These are phyloP conservation scores for Rhamnella rubrinervis DNA, from an alignment of 331 rosid species.

Conservation along the genomic window DNA sequence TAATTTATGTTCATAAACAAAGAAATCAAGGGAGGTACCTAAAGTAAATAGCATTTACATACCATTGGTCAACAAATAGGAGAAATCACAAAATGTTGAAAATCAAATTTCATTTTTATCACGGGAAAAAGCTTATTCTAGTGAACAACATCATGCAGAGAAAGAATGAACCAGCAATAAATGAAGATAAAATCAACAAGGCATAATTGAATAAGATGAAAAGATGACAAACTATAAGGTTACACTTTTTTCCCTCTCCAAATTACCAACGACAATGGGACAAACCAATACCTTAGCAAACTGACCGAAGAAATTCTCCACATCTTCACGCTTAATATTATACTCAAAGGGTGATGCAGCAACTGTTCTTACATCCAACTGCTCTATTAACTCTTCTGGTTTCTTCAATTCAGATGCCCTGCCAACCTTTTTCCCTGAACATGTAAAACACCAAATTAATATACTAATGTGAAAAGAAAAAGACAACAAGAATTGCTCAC, in stretches of 20 bases:
- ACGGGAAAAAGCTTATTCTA: too few species aligned
- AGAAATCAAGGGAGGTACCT: too few species aligned
- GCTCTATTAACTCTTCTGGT: slow-evolving; percentile 75
- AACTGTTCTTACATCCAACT: slow-evolving; percentile 70
- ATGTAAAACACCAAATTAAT: neutral
- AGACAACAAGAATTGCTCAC: neutral
- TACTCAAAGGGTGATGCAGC: slow-evolving; percentile 78
- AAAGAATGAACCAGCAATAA: too few species aligned
- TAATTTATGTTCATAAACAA: too few species aligned
- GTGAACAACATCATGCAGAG: too few species aligned
- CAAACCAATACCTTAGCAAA: slow-evolving; percentile 55
- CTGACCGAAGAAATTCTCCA: slow-evolving; percentile 57
- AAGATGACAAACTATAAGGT: neutral
- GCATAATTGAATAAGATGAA: too few species aligned
- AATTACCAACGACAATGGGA: neutral
- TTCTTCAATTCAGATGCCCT: slow-evolving; percentile 57
- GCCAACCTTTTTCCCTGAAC: slow-evolving; percentile 62
- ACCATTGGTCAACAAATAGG: too few species aligned
- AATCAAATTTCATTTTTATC: neutral
- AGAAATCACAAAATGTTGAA: too few species aligned
- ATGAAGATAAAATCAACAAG: too few species aligned
- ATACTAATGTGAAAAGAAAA: neutral
- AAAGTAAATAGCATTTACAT: too few species aligned
- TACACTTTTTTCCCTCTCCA: neutral
- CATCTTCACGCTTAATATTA: slow-evolving; percentile 69